Evolutionary conservation across 2,329 filamentous ascomycete species (phyloP).

Genomic region (Cordyceps tenuipes): DNA sequence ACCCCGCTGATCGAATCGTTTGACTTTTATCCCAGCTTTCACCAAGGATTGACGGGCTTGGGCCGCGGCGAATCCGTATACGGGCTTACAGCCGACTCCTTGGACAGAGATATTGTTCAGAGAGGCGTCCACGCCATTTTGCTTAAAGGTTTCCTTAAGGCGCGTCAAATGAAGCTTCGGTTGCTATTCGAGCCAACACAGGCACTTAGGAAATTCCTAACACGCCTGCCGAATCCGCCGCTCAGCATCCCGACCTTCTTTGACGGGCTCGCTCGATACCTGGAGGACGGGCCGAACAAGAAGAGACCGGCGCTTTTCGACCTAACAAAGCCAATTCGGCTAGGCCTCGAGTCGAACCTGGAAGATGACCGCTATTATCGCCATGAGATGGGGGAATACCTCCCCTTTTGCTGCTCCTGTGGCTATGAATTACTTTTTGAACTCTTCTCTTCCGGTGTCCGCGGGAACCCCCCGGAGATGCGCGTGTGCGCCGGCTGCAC

Average conservation of each 20-base stretch:
- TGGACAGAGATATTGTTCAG: conserved; percentile 21
- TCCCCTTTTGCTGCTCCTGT: conserved; percentile 26
- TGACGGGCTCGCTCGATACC: conserved; percentile 25
- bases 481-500: conserved; percentile 24
- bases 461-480: conserved; percentile 7
- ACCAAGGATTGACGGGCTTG: conserved; percentile 20
- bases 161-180: conserved; percentile 20
- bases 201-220: conserved; percentile 24
- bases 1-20: conserved; percentile 18
- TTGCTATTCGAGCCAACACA: conserved; percentile 23
- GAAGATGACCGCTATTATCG: conserved; percentile 19
- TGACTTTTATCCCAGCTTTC: conserved; percentile 28
- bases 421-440: conserved; percentile 25
- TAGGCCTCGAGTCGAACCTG: conserved; percentile 18
- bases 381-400: conserved; percentile 17
- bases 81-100: conserved; percentile 23
- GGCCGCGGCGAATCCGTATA: conserved; percentile 14
- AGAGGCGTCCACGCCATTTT: conserved; percentile 26
- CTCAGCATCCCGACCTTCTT: conserved; percentile 23
- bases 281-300: conserved; percentile 14
- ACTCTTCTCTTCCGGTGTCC: conserved; percentile 18
- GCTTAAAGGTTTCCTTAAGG: conserved; percentile 27
- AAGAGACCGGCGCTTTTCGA: conserved; percentile 24
- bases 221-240: conserved; percentile 22
- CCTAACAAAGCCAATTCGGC: conserved; percentile 24